These are phyloP conservation scores for Leccinum olivaceopallidum DNA, from an alignment of 768 basidiomycete genomes.

Conservation along the genomic window DNA sequence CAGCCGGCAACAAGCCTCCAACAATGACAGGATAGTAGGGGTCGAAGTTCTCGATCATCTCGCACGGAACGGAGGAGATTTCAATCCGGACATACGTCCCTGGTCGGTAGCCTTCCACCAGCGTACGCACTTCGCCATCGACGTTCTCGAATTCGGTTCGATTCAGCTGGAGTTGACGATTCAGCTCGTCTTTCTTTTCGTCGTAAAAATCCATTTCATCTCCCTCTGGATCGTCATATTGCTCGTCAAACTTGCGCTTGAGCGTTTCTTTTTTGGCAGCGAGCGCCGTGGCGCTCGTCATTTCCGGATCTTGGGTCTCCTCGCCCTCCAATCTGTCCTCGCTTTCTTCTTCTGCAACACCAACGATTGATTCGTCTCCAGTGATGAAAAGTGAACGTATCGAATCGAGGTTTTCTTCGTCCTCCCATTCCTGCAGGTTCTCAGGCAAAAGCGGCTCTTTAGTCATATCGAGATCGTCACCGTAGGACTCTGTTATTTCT, in stretches of 20 bases:
- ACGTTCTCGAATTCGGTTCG: slow-evolving; percentile 81
- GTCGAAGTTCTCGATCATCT: slow-evolving; percentile 92
- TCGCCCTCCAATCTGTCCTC: slow-evolving; percentile 41
- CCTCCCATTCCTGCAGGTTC: slow-evolving; percentile 73
- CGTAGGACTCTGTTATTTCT: slow-evolving; percentile 37
- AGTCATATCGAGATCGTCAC: slow-evolving; percentile 64
- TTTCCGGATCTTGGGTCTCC: slow-evolving; percentile 32
- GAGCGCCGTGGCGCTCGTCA: slow-evolving; percentile 52
- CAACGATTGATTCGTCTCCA: slow-evolving; percentile 44
- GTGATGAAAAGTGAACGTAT: slow-evolving; percentile 92
- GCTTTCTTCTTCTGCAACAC: slow-evolving; percentile 40
- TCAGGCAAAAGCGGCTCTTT: slow-evolving; percentile 58
- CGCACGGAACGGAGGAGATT: slow-evolving; percentile 79
- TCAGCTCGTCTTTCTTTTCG: slow-evolving; percentile 89
- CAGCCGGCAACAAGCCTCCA: slow-evolving; percentile 86
- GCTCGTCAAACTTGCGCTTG: slow-evolving; percentile 94
- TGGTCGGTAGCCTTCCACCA: slow-evolving; percentile 89
- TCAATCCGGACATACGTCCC: slow-evolving; percentile 94
- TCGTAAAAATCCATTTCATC: slow-evolving; percentile 87
- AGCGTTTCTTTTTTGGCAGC: slow-evolving; percentile 87
- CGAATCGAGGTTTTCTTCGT: slow-evolving; percentile 82
- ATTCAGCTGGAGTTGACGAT: slow-evolving; percentile 80
- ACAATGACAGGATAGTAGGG: slow-evolving; percentile 88
- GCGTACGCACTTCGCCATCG: slow-evolving; percentile 71
- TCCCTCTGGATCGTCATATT: slow-evolving; percentile 88